These are phyloP conservation scores for Termitomyces titanicus DNA, from an alignment of 768 basidiomycete genomes.

Conservation along the genomic window DNA sequence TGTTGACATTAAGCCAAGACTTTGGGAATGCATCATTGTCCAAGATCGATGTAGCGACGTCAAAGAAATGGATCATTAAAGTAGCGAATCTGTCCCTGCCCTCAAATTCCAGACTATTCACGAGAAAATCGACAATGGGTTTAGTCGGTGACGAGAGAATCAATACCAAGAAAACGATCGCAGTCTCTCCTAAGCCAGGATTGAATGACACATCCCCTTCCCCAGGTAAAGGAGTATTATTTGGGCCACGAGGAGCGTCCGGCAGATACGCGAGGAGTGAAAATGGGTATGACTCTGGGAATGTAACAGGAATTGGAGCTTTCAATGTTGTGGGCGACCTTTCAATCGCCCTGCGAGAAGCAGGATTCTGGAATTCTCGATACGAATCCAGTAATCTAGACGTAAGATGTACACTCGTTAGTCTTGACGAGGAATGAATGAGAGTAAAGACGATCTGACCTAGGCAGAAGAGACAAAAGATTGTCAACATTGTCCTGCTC, in stretches of 20 bases:
- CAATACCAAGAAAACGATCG: conserved; percentile 79
- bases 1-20: conserved; percentile 89
- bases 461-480: conserved; percentile 77
- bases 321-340: conserved; percentile 57
- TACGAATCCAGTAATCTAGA: conserved; percentile 83
- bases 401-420: conserved; percentile 3
- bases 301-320: conserved; percentile 67
- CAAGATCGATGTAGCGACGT: conserved; percentile 75
- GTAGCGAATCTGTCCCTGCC: conserved; percentile 74
- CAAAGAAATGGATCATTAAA: conserved; percentile 77
- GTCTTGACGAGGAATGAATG: neutral
- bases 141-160: conserved; percentile 76
- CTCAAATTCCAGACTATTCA: conserved; percentile 83
- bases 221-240: conserved; percentile 33
- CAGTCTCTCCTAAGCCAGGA: conserved; percentile 80
- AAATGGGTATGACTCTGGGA: conserved; percentile 94
- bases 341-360: conserved; percentile 66
- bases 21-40: conserved; percentile 85
- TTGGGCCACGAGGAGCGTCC: conserved; percentile 41
- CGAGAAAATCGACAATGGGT: conserved; percentile 74
- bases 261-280: conserved; percentile 71
- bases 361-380: conserved; percentile 71
- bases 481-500: conserved; percentile 94
- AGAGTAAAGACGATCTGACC: conserved; percentile 40
- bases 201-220: conserved; percentile 59